A percentile compares a stretch with the other conserved stretches of the same genome.
Evolutionary conservation across 306 rosid species (phyloP).

Genomic region (Acacia confusa): DNA sequence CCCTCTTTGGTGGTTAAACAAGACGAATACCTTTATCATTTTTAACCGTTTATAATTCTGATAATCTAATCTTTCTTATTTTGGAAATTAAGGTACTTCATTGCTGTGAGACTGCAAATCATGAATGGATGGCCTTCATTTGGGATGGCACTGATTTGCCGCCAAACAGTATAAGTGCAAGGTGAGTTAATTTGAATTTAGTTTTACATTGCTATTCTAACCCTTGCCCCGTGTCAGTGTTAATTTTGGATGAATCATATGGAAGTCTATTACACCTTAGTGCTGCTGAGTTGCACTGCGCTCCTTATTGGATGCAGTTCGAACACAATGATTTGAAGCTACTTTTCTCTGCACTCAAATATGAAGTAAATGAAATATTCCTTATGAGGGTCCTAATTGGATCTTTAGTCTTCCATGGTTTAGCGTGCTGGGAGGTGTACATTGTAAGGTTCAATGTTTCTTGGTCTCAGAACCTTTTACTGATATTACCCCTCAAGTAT

Average conservation of each 20-base stretch:
- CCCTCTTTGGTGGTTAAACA: too few relatives aligned
- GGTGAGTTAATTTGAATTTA: constrained; percentile 44
- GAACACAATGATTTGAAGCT: neutral
- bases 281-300: neutral
- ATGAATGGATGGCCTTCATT: constrained; percentile 46
- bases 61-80: constrained; percentile 19
- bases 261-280: neutral
- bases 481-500: neutral
- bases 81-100: constrained; percentile 53
- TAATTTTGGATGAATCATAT: neutral
- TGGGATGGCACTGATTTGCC: constrained; percentile 90
- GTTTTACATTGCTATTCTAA: constrained; percentile 14
- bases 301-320: neutral
- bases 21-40: neutral
- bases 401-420: neutral
- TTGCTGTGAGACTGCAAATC: constrained; percentile 39
- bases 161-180: constrained; percentile 42
- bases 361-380: neutral
- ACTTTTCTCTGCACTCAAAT: neutral
- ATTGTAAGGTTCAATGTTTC: neutral
- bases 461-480: neutral
- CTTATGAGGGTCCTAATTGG: neutral
- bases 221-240: neutral
- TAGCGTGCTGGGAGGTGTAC: neutral
- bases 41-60: constrained; percentile 17